Evolutionary conservation across 352 stramenopile species (phyloP), one percentile per base, ranked within the genome.

Genomic region (Globisporangium polare): DNA sequence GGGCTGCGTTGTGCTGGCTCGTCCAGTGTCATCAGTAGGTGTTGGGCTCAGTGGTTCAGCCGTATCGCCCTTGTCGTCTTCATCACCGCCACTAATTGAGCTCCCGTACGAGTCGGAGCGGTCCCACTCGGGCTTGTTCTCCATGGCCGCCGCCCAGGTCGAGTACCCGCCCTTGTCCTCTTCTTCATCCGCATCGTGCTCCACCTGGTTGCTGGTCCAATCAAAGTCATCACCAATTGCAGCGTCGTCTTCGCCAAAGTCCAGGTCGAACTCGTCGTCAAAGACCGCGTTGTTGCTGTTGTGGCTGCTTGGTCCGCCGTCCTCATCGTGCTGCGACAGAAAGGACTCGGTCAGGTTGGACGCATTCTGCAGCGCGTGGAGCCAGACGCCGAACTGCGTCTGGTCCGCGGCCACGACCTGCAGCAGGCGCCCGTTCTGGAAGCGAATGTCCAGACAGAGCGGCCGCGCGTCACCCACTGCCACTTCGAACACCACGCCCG

Each of bases 271-370:
- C 58, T 87, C 73, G 50, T 83, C 70, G 17, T 82, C 80, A n/a
- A 62, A 83, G 42, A 54, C 41, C 1, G 53, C 26, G 0, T 27
- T 39, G 13, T 22, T 42, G 7, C 26, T 61, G 62, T 52, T 67
- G 66, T 65, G 61, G 60, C 53, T 18, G 10, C 46, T 33, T 33
- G 13, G 6, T 13, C 20, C 13, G 27, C 72, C 72, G 6, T 53
- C 39, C 9, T 65, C 72, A 29, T 59, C 75, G 10, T 53, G 54
- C 42, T 86, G 78, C 3, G 69, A 77, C 27, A 89, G 20, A 56
- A 90, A 85, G 9, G 80, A 88, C 56, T 80, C 74, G n/a, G 73
- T 75, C 49, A 89, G 67, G 20, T 92, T 83, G 15, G 83, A 92
- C 35, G 80, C 73, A 18, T 55, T 65, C 45, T 70, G 62, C 5